Conservation (phyloP, 75 land plant genomes). For the Cryptomeria japonica region DNA sequence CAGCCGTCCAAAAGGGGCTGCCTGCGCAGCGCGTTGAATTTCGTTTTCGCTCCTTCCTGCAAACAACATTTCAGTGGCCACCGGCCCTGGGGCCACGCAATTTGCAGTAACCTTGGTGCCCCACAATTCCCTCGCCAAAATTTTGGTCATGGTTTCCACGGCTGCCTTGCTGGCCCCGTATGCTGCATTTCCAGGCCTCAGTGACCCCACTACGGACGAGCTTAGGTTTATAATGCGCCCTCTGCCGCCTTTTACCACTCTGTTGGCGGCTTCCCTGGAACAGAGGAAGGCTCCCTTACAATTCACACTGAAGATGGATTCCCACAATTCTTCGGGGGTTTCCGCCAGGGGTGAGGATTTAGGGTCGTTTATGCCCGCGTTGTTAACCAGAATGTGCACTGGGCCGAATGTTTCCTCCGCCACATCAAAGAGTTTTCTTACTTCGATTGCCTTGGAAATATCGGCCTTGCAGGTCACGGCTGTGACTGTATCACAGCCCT, state of each 20-base stretch:
- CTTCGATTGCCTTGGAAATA: background rate
- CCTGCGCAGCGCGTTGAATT: background rate
- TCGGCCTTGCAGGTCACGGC: background rate
- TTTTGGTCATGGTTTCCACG: constrained; percentile 39
- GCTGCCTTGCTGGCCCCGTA: constrained; percentile 42
- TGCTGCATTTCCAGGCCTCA: constrained; percentile 23
- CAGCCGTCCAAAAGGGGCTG: constrained; percentile 28
- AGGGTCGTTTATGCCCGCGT: constrained; percentile 18
- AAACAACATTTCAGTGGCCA: constrained; percentile 41
- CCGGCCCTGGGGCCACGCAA: constrained; percentile 52
- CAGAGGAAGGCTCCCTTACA: constrained; percentile 40
- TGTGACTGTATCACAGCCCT: background rate
- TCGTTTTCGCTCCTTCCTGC: constrained; percentile 16
- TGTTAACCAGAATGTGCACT: constrained; percentile 20
- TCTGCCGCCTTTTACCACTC: constrained; percentile 20
- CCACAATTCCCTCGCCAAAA: constrained; percentile 42
- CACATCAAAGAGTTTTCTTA: background rate
- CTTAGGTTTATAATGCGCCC: constrained; percentile 40
- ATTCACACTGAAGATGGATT: constrained; percentile 20
- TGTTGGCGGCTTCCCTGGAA: constrained; percentile 39
- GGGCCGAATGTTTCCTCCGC: background rate
- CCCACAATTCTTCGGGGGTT: constrained; percentile 25
- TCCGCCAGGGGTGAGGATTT: constrained; percentile 18
- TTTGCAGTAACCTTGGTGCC: constrained; percentile 45
- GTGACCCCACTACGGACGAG: constrained; percentile 12